Evolutionary conservation across 257 asterid species (phyloP).

Genomic region (Lithospermum erythrorhizon): DNA sequence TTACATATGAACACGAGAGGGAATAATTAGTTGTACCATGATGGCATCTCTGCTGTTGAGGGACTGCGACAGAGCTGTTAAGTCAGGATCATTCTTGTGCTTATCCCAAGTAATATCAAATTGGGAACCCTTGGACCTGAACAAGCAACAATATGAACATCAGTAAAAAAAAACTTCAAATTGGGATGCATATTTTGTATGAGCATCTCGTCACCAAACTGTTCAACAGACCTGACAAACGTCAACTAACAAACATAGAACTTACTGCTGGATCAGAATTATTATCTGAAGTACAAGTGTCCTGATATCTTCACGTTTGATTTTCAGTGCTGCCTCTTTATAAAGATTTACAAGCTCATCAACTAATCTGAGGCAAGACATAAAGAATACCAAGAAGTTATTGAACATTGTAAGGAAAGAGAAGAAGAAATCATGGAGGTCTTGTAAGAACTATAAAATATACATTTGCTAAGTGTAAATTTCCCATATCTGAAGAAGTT

Average conservation of each 20-base stretch:
- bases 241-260: conserved; percentile 4
- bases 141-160: not conserved
- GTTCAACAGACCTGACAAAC: too few species aligned
- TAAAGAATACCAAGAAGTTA: not conserved
- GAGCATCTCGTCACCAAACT: too few species aligned
- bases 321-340: conserved; percentile 72
- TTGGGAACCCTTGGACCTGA: not conserved
- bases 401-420: not conserved
- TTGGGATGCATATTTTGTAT: not conserved
- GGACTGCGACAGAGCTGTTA: not conserved
- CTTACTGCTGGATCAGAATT: conserved; percentile 54
- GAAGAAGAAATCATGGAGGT: not conserved
- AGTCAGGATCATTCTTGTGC: not conserved
- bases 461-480: not conserved
- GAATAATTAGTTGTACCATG: not conserved
- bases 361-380: conserved; percentile 47
- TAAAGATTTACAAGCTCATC: conserved; percentile 71
- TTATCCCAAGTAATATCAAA: not conserved
- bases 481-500: too few species aligned
- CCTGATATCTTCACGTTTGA: conserved; percentile 64
- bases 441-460: not conserved
- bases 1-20: not conserved
- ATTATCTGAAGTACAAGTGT: conserved; percentile 45
- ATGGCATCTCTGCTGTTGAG: not conserved
- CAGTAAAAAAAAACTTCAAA: not conserved